phyloP scores from a whole-genome alignment of 768 basidiomycete species.

The Cantharellus cinnabarinus region DNA sequence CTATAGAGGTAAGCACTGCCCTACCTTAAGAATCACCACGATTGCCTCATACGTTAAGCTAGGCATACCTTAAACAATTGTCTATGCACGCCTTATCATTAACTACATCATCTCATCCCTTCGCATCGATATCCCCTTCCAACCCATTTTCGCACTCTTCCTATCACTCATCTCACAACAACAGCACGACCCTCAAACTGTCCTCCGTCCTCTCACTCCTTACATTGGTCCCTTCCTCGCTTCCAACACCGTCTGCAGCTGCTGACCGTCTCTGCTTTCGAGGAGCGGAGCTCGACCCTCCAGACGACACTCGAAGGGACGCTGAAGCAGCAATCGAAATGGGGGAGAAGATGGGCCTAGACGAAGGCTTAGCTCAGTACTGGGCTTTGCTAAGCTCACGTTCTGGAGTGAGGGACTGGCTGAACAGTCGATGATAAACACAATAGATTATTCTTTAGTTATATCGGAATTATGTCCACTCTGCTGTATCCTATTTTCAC shows the following conservation, averaged over 20 bases:
- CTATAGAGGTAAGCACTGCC: conserved; percentile 5
- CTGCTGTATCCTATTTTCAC: too few species aligned
- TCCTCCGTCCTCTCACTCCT: conserved; percentile 6
- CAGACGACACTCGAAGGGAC: neutral
- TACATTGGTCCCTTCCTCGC: conserved; percentile 8
- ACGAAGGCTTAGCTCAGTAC: conserved; percentile 3
- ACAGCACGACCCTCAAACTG: conserved; percentile 1
- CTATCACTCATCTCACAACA: neutral
- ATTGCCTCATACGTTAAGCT: neutral
- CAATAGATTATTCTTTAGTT: too few species aligned
- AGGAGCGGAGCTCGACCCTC: neutral
- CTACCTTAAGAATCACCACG: neutral
- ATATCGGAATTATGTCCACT: too few species aligned
- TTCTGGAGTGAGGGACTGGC: conserved; percentile 4
- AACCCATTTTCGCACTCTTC: conserved; percentile 2
- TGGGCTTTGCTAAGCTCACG: neutral
- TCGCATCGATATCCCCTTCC: conserved; percentile 6
- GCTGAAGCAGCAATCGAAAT: neutral
- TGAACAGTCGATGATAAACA: neutral
- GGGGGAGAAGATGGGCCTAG: neutral
- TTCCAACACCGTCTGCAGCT: conserved; percentile 4
- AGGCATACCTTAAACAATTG: conserved; percentile 8
- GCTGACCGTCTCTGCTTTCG: conserved; percentile 1
- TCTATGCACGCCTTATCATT: conserved; percentile 6
- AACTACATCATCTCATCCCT: conserved; percentile 6